Evolutionary conservation across 371 early-diverging fungal species (phyloP).

Genomic region (Mortierella sp.): DNA sequence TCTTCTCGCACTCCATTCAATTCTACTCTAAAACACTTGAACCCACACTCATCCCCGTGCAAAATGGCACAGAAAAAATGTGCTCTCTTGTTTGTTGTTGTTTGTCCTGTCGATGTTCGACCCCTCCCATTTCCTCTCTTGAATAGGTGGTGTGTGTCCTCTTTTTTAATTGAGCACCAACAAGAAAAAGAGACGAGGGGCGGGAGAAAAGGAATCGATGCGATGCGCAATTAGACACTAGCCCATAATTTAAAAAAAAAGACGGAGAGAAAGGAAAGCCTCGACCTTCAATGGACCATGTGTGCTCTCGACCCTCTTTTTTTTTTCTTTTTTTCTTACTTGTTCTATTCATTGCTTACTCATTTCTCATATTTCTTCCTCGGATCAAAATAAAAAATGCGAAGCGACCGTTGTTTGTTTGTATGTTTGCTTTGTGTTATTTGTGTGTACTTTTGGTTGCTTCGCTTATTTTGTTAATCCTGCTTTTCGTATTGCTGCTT

Average conservation of each 20-base stretch:
- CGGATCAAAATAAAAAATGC: background rate
- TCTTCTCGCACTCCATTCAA: background rate
- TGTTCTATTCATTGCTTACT: background rate
- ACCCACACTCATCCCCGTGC: background rate
- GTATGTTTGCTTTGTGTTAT: background rate
- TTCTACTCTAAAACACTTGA: background rate
- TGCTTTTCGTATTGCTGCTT: background rate
- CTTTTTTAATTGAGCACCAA: constrained; percentile 3
- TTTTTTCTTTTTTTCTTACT: too few species aligned
- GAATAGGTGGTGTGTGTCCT: background rate
- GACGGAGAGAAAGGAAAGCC: constrained; percentile 1
- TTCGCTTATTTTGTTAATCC: background rate
- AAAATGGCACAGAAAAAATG: background rate
- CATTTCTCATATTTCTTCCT: background rate
- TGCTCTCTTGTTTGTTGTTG: background rate
- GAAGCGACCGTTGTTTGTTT: constrained; percentile 3
- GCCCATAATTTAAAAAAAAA: background rate
- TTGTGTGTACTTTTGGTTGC: too few species aligned
- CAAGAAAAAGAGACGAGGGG: background rate
- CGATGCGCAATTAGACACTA: constrained; percentile 5
- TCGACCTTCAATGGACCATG: background rate
- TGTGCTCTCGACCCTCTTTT: constrained; percentile 7
- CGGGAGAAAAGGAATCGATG: background rate
- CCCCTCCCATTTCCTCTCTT: background rate
- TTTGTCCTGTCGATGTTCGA: constrained; percentile 4